phyloP scores from a whole-genome alignment of 2,329 filamentous ascomycete genomes.

The Fusarium agapanthi region DNA sequence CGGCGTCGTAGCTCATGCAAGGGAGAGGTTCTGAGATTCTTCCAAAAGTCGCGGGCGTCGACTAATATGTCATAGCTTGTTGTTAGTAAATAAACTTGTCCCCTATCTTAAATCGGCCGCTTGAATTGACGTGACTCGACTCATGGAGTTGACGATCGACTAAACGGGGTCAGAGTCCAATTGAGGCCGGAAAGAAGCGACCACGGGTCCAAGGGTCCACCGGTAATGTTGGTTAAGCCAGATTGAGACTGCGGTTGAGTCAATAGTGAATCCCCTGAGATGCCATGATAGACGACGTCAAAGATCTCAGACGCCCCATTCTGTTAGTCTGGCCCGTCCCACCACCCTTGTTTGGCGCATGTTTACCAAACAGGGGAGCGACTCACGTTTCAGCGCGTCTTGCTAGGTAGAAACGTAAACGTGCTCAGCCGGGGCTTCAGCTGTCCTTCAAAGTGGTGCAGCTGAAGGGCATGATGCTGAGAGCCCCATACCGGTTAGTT shows the following conservation, averaged over 20 bases:
- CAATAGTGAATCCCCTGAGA: slow-evolving; percentile 19
- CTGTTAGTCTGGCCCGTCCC: slow-evolving; percentile 17
- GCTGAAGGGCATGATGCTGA: slow-evolving; percentile 38
- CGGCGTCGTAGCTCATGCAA: slow-evolving; percentile 27
- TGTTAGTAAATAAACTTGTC: slow-evolving; percentile 22
- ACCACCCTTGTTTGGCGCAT: slow-evolving; percentile 32
- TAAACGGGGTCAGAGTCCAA: slow-evolving; percentile 24
- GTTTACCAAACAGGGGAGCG: slow-evolving; percentile 38
- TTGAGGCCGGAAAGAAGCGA: slow-evolving; percentile 35
- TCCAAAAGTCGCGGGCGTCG: slow-evolving; percentile 8
- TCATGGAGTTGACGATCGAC: slow-evolving; percentile 16
- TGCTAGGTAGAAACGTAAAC: slow-evolving; percentile 20
- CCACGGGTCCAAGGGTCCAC: slow-evolving; percentile 26
- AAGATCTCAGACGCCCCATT: slow-evolving; percentile 28
- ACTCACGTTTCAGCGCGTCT: slow-evolving; percentile 45
- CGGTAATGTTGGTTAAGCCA: slow-evolving; percentile 19
- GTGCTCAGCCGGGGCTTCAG: slow-evolving; percentile 25
- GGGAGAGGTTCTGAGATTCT: slow-evolving; percentile 14
- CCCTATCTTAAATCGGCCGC: slow-evolving; percentile 14
- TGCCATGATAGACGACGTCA: slow-evolving; percentile 25
- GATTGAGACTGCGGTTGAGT: slow-evolving; percentile 25
- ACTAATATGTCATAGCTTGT: slow-evolving; percentile 22
- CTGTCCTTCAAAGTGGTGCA: slow-evolving; percentile 22
- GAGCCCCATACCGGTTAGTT: slow-evolving; percentile 21
- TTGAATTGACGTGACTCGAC: slow-evolving; percentile 2